Percentiles rank a stretch among this genome's conserved stretches.
phyloP scores from a whole-genome alignment of 2,329 filamentous ascomycete genomes.

The Salinomyces thailandicus region DNA sequence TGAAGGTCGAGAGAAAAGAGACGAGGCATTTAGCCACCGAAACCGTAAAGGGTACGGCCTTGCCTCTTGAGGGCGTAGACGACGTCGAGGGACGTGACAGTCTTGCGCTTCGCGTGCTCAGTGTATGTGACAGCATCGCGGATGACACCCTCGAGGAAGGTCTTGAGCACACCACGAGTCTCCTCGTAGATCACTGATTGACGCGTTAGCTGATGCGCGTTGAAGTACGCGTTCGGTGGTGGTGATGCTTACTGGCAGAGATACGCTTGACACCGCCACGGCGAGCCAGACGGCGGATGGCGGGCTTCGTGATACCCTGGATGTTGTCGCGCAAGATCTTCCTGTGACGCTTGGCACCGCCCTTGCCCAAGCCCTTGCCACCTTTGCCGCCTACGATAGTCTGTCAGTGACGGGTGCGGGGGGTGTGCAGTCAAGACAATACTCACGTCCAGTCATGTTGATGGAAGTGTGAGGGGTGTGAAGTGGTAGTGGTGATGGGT shows the following conservation, averaged over 20 bases:
- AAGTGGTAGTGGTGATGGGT: slow-evolving; percentile 11
- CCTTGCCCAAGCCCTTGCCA: slow-evolving; percentile 96
- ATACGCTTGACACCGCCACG: slow-evolving; percentile 99
- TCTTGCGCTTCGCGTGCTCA: slow-evolving; percentile 73
- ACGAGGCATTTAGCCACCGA: slow-evolving; percentile 47
- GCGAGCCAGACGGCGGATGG: slow-evolving; percentile 94
- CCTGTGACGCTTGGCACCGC: slow-evolving; percentile 95
- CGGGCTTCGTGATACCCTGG: slow-evolving; percentile 97
- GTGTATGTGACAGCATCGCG: slow-evolving; percentile 72
- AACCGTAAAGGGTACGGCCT: slow-evolving; percentile 57
- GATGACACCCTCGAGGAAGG: slow-evolving; percentile 74
- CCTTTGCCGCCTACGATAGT: slow-evolving; percentile 67
- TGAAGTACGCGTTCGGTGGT: slow-evolving; percentile 4
- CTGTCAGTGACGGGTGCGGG: slow-evolving; percentile 18
- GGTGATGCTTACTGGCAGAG: slow-evolving; percentile 59
- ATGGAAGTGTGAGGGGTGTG: slow-evolving; percentile 20
- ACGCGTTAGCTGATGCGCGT: slow-evolving; percentile 16
- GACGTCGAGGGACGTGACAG: slow-evolving; percentile 53
- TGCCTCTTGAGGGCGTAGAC: slow-evolving; percentile 55
- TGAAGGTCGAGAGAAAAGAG: slow-evolving; percentile 7
- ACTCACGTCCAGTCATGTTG: slow-evolving; percentile 45
- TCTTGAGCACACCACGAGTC: slow-evolving; percentile 72
- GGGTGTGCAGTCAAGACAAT: slow-evolving; percentile 8
- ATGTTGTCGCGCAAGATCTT: slow-evolving; percentile 99
- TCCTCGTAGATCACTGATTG: slow-evolving; percentile 68